Evolutionary conservation across 306 rosid species (phyloP).

Genomic region (Quercus gilva): DNA sequence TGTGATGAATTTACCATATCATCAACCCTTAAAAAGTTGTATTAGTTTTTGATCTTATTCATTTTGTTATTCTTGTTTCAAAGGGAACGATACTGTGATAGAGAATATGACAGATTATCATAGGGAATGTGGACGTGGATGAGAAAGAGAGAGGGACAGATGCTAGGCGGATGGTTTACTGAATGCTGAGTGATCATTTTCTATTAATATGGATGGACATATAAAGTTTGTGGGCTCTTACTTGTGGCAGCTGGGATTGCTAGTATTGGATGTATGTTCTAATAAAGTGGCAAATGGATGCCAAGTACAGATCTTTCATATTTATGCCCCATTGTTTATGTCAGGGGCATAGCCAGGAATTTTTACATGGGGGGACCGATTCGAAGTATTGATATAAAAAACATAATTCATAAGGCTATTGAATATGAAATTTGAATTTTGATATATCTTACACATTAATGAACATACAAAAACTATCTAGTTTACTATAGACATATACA

Average conservation of each 20-base stretch:
- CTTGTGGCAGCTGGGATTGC: not conserved
- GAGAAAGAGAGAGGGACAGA: conserved; percentile 41
- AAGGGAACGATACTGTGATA: conserved; percentile 88
- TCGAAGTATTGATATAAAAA: no score
- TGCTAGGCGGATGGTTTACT: not conserved
- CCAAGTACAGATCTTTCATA: not conserved
- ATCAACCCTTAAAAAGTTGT: not conserved
- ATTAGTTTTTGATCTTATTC: conserved; percentile 7
- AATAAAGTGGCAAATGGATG: not conserved
- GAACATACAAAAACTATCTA: no score
- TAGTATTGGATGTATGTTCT: not conserved
- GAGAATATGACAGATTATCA: conserved; percentile 75
- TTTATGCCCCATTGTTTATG: not conserved
- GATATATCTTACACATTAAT: no score
- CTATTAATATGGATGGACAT: not conserved
- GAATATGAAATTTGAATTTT: no score
- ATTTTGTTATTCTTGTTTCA: conserved; percentile 5
- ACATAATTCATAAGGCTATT: no score
- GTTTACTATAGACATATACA: no score
- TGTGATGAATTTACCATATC: not conserved
- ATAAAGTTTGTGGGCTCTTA: not conserved
- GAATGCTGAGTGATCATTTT: not conserved
- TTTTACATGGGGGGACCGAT: no score
- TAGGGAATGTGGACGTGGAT: conserved; percentile 72
- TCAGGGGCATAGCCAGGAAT: no score